Percentiles rank a stretch among this genome's conserved stretches.
These are phyloP conservation scores for Trametes sanguinea DNA, from an alignment of 768 basidiomycete species.

Conservation along the genomic window DNA sequence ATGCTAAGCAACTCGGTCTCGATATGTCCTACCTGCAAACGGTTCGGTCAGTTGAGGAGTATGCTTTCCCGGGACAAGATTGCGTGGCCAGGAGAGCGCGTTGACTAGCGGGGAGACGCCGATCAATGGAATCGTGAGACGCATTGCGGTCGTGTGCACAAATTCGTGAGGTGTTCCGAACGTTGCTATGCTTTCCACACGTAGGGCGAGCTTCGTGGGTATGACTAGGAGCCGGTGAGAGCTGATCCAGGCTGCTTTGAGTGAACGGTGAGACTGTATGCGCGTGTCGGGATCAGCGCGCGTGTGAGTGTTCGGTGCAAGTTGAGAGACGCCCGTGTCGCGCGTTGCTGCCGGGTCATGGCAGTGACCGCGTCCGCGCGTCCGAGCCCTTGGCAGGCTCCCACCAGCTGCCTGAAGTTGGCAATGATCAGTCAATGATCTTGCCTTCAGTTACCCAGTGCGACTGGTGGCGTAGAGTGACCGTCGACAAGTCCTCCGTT, in stretches of 20 bases:
- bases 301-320: not conserved
- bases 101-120: not conserved
- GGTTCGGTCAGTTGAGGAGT: not conserved
- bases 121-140: not conserved
- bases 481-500: not conserved
- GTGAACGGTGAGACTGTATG: not conserved
- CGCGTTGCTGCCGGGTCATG: not conserved
- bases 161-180: not conserved
- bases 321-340: not conserved
- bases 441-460: too few species aligned
- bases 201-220: not conserved
- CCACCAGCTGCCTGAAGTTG: not conserved
- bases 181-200: not conserved
- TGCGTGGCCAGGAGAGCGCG: constrained; percentile 17
- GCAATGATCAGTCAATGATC: too few species aligned
- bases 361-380: not conserved
- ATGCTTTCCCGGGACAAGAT: not conserved
- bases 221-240: not conserved
- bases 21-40: not conserved
- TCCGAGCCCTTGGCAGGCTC: not conserved
- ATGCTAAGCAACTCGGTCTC: not conserved
- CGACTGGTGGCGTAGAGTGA: not conserved
- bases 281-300: too few species aligned
- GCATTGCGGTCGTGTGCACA: not conserved
- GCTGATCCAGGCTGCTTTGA: not conserved